Conservation (phyloP, 306 rosid genomes). For the Fragaria nilgerrensis region DNA sequence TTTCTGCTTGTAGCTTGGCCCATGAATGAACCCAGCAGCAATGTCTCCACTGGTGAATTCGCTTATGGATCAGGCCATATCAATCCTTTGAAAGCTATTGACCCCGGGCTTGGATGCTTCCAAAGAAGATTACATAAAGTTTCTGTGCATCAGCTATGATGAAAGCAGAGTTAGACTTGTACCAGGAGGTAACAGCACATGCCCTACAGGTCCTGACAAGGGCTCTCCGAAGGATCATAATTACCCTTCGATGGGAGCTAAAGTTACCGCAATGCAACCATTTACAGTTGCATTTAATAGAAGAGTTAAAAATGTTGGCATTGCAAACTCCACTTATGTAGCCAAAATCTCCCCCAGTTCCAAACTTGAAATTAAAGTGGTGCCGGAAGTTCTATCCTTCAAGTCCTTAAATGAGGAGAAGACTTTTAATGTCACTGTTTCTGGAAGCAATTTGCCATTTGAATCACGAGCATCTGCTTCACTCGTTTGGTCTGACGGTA, state of each 20-base stretch:
- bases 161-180: slow-evolving; percentile 9
- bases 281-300: slow-evolving; percentile 20
- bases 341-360: slow-evolving; percentile 11
- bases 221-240: slow-evolving; percentile 26
- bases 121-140: slow-evolving; percentile 25
- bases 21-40: slow-evolving; percentile 6
- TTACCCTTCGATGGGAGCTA: slow-evolving; percentile 28
- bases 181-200: slow-evolving; percentile 7
- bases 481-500: slow-evolving; percentile 35
- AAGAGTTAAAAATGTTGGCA: slow-evolving; percentile 39
- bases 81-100: slow-evolving; percentile 23
- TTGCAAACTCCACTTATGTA: slow-evolving; percentile 25
- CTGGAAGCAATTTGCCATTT: neutral
- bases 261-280: slow-evolving; percentile 3
- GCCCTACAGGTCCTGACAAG: neutral
- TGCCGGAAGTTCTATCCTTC: slow-evolving; percentile 34
- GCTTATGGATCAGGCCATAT: slow-evolving; percentile 36
- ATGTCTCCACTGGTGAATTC: slow-evolving; percentile 20
- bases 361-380: slow-evolving; percentile 12
- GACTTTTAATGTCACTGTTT: slow-evolving; percentile 27
- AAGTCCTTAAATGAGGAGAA: slow-evolving; percentile 14
- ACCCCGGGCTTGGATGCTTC: slow-evolving; percentile 37
- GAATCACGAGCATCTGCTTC: slow-evolving; percentile 6
- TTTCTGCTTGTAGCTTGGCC: slow-evolving; percentile 7
- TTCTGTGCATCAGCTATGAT: slow-evolving; percentile 25